Evolutionary conservation across 2,329 filamentous ascomycete genomes (phyloP).

Genomic region (Fusarium irregulare): DNA sequence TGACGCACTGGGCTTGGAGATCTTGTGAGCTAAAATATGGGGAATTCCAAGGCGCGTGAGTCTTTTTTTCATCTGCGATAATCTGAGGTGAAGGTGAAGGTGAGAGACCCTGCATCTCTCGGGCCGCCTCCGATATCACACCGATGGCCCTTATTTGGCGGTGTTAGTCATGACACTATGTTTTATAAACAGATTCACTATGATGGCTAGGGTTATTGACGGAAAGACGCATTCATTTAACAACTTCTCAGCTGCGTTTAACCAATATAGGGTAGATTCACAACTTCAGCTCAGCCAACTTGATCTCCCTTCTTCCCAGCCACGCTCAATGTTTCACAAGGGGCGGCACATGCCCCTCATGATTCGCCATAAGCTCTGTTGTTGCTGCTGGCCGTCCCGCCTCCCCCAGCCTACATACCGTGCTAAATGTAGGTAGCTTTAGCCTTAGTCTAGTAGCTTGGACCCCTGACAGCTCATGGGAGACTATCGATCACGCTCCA

Average conservation of each 20-base stretch:
- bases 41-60: constrained; percentile 34
- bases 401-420: not conserved
- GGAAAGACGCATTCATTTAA: not conserved
- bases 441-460: constrained; percentile 1
- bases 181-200: not conserved
- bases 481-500: constrained; percentile 38
- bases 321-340: constrained; percentile 40
- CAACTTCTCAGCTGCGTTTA: not conserved
- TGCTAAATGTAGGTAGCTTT: not conserved
- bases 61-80: constrained; percentile 4
- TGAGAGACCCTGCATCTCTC: not conserved
- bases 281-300: not conserved
- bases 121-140: constrained; percentile 8
- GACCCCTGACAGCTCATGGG: constrained; percentile 22
- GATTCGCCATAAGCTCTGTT: constrained; percentile 36
- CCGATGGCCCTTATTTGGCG: not conserved
- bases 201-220: not conserved
- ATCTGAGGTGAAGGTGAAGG: not conserved
- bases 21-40: constrained; percentile 46
- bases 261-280: not conserved
- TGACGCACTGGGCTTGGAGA: constrained; percentile 41
- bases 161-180: not conserved
- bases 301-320: constrained; percentile 15
- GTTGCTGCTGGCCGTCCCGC: not conserved
- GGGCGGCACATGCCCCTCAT: constrained; percentile 30